These are phyloP conservation scores for Zymoseptoria passerinii DNA, from an alignment of 2,329 filamentous ascomycete species.

Conservation along the genomic window DNA sequence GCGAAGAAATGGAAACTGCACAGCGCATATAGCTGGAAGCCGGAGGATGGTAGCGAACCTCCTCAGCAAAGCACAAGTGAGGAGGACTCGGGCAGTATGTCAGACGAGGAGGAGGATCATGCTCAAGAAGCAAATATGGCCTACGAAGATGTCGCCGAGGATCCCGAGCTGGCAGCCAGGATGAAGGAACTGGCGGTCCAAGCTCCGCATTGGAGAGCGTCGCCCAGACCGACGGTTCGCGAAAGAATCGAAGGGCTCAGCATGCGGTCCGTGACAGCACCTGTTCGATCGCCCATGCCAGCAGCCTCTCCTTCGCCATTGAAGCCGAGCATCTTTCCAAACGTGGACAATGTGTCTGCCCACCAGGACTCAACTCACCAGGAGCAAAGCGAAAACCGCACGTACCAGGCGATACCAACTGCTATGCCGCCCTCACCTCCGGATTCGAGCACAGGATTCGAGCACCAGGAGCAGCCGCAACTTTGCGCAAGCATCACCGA, in stretches of 20 bases:
- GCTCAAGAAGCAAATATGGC: slow-evolving; percentile 7
- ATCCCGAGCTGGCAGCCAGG: slow-evolving; percentile 8
- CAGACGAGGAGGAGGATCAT: slow-evolving; percentile 17
- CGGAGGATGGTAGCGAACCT: slow-evolving; percentile 31
- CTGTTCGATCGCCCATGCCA: slow-evolving; percentile 37
- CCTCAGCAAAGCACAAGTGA: slow-evolving; percentile 11
- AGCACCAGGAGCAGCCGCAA: slow-evolving; percentile 6
- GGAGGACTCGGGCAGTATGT: slow-evolving; percentile 14
- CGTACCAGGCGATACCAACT: slow-evolving; percentile 26
- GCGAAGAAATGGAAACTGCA: slow-evolving; percentile 45
- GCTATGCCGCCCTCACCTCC: slow-evolving; percentile 30
- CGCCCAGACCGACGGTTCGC: slow-evolving; percentile 13
- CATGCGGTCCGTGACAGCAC: slow-evolving; percentile 29
- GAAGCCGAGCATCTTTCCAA: slow-evolving; percentile 22
- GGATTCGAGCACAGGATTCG: slow-evolving; percentile 26
- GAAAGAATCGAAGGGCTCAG: slow-evolving; percentile 15
- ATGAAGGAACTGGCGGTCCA: slow-evolving; percentile 7
- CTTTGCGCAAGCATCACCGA: background rate
- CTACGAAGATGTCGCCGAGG: slow-evolving; percentile 14
- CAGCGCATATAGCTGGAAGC: slow-evolving; percentile 38
- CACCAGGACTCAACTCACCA: background rate
- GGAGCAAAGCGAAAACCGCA: slow-evolving; percentile 5
- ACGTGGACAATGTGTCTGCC: slow-evolving; percentile 11
- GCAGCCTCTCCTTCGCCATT: slow-evolving; percentile 36
- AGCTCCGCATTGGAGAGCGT: slow-evolving; percentile 12